Evolutionary conservation across 1,284 basidiomycete species (phyloP), one percentile per base, ranked within the genome.

Genomic region (Meira nashicola): DNA sequence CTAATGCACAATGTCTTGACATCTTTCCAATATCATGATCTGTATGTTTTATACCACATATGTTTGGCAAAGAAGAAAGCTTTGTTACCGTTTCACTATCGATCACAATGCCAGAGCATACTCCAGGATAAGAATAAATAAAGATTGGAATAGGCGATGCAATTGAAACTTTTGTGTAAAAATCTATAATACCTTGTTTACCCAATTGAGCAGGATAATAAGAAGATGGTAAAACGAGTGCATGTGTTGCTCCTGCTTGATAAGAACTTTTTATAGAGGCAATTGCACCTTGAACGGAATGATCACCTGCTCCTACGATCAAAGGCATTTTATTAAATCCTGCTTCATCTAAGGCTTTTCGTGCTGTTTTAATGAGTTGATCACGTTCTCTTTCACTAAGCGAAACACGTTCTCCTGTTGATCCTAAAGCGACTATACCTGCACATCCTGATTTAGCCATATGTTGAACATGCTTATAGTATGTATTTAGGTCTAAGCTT

Each of bases 1-100:
- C 10, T 40, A 40, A 40, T 10, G 39, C 39, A 40, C 39, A 40
- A n/a, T 40, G 39, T 40, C 39, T 40, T 40, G 39, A 40, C 39
- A 40, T 40, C n/a, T 40, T 40, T 40, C 39, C 39, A 40, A 40
- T 40, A 40, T 40, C 39, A 40, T 40, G 39, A 40, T 40, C 39
- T 10, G 39, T 40, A n/a, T 40, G 39, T 40, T 40, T 40, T 10
- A 40, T n/a, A 40, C 39, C 39, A 10, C 39, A n/a, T 10, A 40
- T 40, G 10, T 40, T 40, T 10, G 39, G 39, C 10, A 10, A n/a
- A 10, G 10, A 10, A n/a, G 10, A 10, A 10, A 40, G n/a, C n/a
- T 40, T n/a, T 10, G 10, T 40, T 10, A 40, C n/a, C n/a, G n/a
- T 10, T 40, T 40, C 39, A 40, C 39, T 40, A 40, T 40, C 39